Evolutionary conservation across 306 rosid genomes (phyloP).

Genomic region (Inga leiocalycina): DNA sequence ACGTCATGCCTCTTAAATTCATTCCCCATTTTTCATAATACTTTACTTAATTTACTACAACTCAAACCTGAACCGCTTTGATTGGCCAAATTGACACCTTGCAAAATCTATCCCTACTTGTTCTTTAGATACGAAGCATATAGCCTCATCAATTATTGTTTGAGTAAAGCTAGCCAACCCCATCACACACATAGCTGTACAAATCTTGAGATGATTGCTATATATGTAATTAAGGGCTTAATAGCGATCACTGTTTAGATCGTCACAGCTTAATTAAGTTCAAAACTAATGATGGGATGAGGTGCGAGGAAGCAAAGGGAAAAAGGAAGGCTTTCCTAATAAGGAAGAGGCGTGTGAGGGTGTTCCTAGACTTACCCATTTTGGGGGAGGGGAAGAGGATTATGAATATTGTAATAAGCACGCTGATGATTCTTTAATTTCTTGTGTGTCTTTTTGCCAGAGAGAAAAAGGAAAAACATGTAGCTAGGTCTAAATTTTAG

Average conservation of each 20-base stretch:
- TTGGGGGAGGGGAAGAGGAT: slow-evolving; percentile 27
- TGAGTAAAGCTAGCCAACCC: no score
- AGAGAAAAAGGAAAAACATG: background rate
- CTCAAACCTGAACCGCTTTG: slow-evolving; percentile 4
- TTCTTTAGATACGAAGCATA: background rate
- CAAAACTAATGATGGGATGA: slow-evolving; percentile 22
- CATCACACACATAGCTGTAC: background rate
- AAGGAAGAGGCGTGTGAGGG: slow-evolving; percentile 33
- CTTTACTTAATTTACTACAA: background rate
- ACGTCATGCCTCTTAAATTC: slow-evolving; percentile 37
- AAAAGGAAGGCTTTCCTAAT: slow-evolving; percentile 41
- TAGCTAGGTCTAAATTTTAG: background rate
- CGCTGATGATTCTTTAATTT: slow-evolving; percentile 28
- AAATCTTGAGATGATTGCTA: background rate
- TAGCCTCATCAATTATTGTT: background rate
- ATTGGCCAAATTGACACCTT: slow-evolving; percentile 9
- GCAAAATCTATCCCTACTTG: background rate
- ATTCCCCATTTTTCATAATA: slow-evolving; percentile 7
- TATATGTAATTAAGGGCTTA: background rate
- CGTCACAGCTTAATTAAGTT: background rate
- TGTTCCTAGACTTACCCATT: slow-evolving; percentile 50
- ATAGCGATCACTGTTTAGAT: slow-evolving; percentile 18
- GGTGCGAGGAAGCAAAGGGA: slow-evolving; percentile 42
- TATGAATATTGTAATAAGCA: slow-evolving; percentile 24
- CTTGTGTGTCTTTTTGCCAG: background rate